Conservation (phyloP, 495 filamentous ascomycete genomes). For the Chaetomium tenue region DNA sequence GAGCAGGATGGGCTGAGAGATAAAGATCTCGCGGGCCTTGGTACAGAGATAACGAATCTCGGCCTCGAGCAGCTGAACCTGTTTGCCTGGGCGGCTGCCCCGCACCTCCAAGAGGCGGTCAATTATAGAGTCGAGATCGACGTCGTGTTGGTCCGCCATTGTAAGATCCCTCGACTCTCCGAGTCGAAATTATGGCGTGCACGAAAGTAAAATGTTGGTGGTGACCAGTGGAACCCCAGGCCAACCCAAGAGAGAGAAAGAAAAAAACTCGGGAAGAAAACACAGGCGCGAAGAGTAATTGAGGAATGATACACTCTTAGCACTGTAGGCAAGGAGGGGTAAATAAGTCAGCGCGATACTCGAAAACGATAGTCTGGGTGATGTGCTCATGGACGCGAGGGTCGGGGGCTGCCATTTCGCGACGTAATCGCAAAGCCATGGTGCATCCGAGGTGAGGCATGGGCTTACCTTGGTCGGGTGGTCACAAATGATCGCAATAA, state of each 20-base stretch:
- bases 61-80: slow-evolving; percentile 93
- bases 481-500: slow-evolving; percentile 39
- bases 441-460: not conserved
- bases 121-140: slow-evolving; percentile 99
- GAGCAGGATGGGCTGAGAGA: slow-evolving; percentile 95
- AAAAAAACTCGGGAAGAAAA: slow-evolving; percentile 18
- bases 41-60: slow-evolving; percentile 98
- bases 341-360: slow-evolving; percentile 11
- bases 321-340: slow-evolving; percentile 13
- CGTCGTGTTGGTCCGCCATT: slow-evolving; percentile 97
- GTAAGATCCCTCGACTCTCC: slow-evolving; percentile 39
- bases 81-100: slow-evolving; percentile 96
- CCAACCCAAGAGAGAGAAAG: slow-evolving; percentile 4
- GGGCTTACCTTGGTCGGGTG: slow-evolving; percentile 16
- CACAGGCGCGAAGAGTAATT: slow-evolving; percentile 23
- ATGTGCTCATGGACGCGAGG: not conserved
- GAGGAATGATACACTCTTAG: slow-evolving; percentile 37
- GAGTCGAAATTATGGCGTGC: slow-evolving; percentile 44
- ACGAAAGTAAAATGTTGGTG: slow-evolving; percentile 28
- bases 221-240: slow-evolving; percentile 35
- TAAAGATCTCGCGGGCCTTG: slow-evolving; percentile 98
- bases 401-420: not conserved
- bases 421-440: not conserved
- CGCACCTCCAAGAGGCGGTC: slow-evolving; percentile 96
- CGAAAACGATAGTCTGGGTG: not conserved